Evolutionary conservation across 371 early-diverging fungal species (phyloP), one percentile per base, ranked within the genome.

Genomic region (Lichtheimia ramosa): DNA sequence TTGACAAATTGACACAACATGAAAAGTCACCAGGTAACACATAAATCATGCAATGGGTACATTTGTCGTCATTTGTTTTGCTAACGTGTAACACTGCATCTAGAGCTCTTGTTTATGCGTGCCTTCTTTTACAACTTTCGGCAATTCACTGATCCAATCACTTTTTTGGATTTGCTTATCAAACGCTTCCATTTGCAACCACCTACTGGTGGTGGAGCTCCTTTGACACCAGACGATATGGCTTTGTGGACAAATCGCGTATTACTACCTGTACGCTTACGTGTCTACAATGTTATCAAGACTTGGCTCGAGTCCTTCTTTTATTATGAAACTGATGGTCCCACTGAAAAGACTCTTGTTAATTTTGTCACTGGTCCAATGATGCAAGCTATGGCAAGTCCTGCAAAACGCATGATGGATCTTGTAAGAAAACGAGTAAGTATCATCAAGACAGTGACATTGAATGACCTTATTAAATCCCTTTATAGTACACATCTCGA

Each of bases 71-170:
- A 28, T 25, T 8, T 34, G n/a, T 51, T 51, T 28, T 27, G 34
- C 34, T 34, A 34, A 34, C 10, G 34, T 34, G 34, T 34, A 34
- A 34, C 34, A 34, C 43, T 46, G n/a, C n/a, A 48, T 2, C 63
- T 80, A 64, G 96, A 97, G 59, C 74, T 89, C 6, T 73, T 82
- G 48, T 95, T 92, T 76, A 83, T 86, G 12, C 82, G 83, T 8
- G 88, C 92, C 0, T 96, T 97, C 77, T 73, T 97, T 69, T 85
- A 96, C 66, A 95, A 92, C 39, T 96, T 93, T 78, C 92, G 91
- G 43, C 81, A 89, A 48, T 96, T 96, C 61, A 84, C 89, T 1
- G 76, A 88, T 8, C 83, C 96, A 4, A 69, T 69, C 0, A 83
- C 88, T 51, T 78, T 97, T 28, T 74, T 96, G 46, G 68, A 79